Conservation (phyloP, 495 filamentous ascomycete genomes). For the Penicillium psychrofluorescens region DNA sequence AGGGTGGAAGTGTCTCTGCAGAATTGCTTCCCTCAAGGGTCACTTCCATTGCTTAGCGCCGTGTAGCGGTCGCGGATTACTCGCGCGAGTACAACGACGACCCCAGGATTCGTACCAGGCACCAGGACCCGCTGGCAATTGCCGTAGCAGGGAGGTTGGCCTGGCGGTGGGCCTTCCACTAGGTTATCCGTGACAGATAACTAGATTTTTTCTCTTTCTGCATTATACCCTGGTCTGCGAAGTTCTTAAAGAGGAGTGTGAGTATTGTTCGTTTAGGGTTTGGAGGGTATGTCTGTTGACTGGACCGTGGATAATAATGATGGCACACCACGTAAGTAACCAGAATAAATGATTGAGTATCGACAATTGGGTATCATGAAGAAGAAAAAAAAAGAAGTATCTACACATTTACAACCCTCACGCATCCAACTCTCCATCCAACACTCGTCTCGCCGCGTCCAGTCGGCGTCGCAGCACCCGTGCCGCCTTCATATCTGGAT, state of each 20-base stretch:
- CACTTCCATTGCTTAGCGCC: constrained; percentile 55
- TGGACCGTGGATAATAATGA: too few relatives aligned
- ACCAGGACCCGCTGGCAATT: constrained; percentile 38
- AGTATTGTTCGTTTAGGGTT: too few relatives aligned
- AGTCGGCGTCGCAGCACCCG: constrained; percentile 59
- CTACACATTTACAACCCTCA: background rate
- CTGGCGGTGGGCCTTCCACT: constrained; percentile 39
- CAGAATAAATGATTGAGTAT: too few relatives aligned
- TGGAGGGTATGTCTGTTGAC: too few relatives aligned
- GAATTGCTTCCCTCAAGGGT: constrained; percentile 61
- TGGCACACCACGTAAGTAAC: too few relatives aligned
- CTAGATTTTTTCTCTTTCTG: background rate
- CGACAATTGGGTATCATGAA: too few relatives aligned
- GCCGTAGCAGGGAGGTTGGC: constrained; percentile 36
- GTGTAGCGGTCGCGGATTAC: constrained; percentile 52
- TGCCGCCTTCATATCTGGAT: constrained; percentile 51
- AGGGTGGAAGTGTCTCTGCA: constrained; percentile 57
- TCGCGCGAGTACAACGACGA: constrained; percentile 50
- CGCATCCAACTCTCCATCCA: constrained; percentile 58
- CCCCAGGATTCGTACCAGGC: constrained; percentile 57
- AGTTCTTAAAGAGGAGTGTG: too few relatives aligned
- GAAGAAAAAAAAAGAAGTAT: too few relatives aligned
- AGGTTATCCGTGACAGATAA: constrained; percentile 42
- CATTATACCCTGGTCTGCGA: too few relatives aligned
- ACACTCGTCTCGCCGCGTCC: constrained; percentile 61